These are phyloP conservation scores for Jaenimonas drosophilae DNA, from an alignment of 208 protist genomes.

Conservation along the genomic window DNA sequence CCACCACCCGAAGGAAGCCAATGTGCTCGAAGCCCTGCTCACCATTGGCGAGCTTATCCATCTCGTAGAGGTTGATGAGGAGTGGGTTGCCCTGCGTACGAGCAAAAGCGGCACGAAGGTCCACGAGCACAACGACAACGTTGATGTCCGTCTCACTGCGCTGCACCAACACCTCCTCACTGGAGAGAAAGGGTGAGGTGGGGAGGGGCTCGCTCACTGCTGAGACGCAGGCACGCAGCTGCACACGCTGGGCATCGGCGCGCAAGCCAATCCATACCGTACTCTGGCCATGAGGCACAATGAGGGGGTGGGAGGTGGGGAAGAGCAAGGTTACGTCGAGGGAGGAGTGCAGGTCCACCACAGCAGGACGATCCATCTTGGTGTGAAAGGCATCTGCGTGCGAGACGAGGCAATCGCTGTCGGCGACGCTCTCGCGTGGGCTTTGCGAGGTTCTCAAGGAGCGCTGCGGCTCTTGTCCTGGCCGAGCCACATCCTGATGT, in stretches of 20 bases:
- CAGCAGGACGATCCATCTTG: slow-evolving; percentile 15
- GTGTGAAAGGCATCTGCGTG: not conserved
- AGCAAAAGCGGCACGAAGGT: slow-evolving; percentile 19
- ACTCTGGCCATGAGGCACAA: slow-evolving; percentile 13
- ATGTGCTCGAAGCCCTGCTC: slow-evolving; percentile 32
- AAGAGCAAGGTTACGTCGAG: slow-evolving; percentile 43
- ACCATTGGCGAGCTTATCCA: slow-evolving; percentile 5
- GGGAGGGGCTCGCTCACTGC: slow-evolving; percentile 17
- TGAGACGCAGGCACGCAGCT: slow-evolving; percentile 17
- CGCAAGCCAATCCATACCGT: slow-evolving; percentile 14
- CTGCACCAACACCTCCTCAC: slow-evolving; percentile 50
- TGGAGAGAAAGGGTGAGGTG: slow-evolving; percentile 17
- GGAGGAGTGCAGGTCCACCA: slow-evolving; percentile 54
- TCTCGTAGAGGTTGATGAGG: slow-evolving; percentile 39
- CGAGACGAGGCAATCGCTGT: not conserved
- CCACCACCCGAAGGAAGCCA: slow-evolving; percentile 37
- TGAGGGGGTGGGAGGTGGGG: slow-evolving; percentile 48
- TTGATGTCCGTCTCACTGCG: slow-evolving; percentile 31
- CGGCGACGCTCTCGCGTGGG: not conserved
- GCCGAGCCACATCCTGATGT: slow-evolving; percentile 5
- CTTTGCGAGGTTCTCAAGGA: too few relatives aligned
- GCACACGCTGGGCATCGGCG: slow-evolving; percentile 10
- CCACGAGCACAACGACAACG: slow-evolving; percentile 52
- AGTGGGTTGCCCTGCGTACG: slow-evolving; percentile 9
- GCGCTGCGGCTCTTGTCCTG: too few relatives aligned